Percentiles rank a stretch among this genome's conserved stretches.
phyloP scores from a whole-genome alignment of 2,329 filamentous ascomycete species.

The Tolypocladium inflatum region DNA sequence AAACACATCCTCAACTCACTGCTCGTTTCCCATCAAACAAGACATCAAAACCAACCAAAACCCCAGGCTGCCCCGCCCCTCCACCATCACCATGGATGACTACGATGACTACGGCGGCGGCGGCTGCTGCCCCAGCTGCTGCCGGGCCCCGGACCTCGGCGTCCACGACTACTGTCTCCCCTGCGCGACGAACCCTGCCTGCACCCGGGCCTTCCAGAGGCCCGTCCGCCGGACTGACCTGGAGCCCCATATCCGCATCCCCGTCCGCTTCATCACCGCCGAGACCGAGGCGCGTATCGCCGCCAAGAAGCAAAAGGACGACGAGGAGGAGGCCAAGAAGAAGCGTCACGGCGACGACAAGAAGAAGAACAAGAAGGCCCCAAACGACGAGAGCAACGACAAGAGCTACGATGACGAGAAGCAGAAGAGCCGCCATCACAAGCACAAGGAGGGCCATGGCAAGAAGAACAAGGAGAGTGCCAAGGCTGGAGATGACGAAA shows the following conservation, averaged over 20 bases:
- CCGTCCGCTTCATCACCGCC: not conserved
- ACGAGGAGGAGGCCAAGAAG: not conserved
- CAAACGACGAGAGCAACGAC: not conserved
- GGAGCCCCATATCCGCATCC: not conserved
- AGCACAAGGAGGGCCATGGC: not conserved
- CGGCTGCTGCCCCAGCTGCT: constrained; percentile 21
- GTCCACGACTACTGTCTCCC: constrained; percentile 21
- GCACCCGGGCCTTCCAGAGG: constrained; percentile 6
- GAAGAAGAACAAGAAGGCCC: not conserved
- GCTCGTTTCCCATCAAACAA: not conserved
- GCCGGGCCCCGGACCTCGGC: constrained; percentile 18
- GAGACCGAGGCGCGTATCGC: not conserved
- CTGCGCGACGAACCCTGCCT: constrained; percentile 14
- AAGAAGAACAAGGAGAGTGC: not conserved
- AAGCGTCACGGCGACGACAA: not conserved
- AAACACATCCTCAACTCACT: not conserved
- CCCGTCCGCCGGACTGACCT: not conserved
- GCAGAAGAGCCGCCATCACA: not conserved
- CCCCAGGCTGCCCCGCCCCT: too few species aligned
- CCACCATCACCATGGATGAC: not conserved
- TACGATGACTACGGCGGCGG: not conserved
- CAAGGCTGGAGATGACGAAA: not conserved
- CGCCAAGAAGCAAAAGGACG: not conserved
- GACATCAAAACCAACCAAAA: not conserved
- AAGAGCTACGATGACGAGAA: not conserved